Base-by-base conservation (phyloP, 2,329 filamentous ascomycete species). In the Rutstroemia sp. region DNA sequence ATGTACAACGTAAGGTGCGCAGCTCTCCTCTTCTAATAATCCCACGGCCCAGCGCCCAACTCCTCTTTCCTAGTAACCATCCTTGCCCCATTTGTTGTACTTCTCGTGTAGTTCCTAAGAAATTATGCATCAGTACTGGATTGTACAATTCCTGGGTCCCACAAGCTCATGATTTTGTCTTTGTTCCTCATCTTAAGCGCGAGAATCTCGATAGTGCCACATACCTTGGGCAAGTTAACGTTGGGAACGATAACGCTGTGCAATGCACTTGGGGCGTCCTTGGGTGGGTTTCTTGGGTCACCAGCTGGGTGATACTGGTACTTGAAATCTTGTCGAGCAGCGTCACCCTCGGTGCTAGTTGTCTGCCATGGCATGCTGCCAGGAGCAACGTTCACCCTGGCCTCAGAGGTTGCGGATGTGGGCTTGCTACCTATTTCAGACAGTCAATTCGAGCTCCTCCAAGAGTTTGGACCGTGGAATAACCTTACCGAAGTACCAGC, bases 31-130 rank as follows among this genome's bases (percentile, higher is more conserved):
- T 42, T 41, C 34, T 49, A 52, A 53, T 37, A 18, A 49, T 16
- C 25, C 52, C 21, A 25, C 44, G 44, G 39, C 21, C 51, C 50
- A 30, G n/a, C 23, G 47, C 34, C n/a, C 79, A 58, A 72, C 4
- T 9, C 21, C 14, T 52, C 27, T 54, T 41, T 19, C 58, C 62
- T 70, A 70, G 59, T 68, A 97, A 66, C 90, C 92, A 66, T 97
- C 94, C 85, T 97, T 97, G 75, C 94, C 94, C 85, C 90, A 97
- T 82, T 99, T 99, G 88, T 99, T 99, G 85, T 87, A 97, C 78
- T 87, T 88, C 67, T 99, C 94, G 78, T 99, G 94, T 63, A 96
- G 83, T 69, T 87, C 81, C 90, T 95, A 68, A 34, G 57, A 49
- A 21, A 41, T 30, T 5, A 19, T 4, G 38, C 38, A 55, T 63